phyloP scores from a whole-genome alignment of 192 early-diverging fungal species.

The Gigaspora rosea region DNA sequence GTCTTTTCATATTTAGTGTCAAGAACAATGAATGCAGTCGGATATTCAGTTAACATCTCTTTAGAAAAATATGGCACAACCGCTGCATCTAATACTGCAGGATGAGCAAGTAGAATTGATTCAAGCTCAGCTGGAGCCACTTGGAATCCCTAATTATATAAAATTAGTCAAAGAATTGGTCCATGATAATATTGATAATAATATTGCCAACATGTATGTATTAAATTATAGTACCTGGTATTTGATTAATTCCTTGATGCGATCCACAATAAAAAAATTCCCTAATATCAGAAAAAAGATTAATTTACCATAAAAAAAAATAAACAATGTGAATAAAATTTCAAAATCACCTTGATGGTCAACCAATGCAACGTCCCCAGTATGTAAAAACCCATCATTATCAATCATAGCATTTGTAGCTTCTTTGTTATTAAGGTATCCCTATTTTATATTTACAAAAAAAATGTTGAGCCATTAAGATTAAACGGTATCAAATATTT shows the following conservation, averaged over 20 bases:
- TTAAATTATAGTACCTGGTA: conserved; percentile 71
- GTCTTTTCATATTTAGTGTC: conserved; percentile 42
- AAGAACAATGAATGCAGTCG: conserved; percentile 75
- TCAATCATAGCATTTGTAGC: conserved; percentile 75
- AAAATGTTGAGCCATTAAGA: too few relatives aligned
- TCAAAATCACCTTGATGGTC: conserved; percentile 59
- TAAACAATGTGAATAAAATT: background rate
- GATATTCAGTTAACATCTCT: conserved; percentile 72
- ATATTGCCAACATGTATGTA: background rate
- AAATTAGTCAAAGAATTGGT: background rate
- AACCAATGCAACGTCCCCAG: conserved; percentile 76
- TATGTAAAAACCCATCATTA: conserved; percentile 77
- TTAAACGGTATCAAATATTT: too few relatives aligned
- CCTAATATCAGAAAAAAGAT: background rate
- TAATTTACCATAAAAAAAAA: background rate
- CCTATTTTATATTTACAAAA: conserved; percentile 22
- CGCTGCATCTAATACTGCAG: conserved; percentile 67
- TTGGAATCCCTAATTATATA: conserved; percentile 49
- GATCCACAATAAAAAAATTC: conserved; percentile 68
- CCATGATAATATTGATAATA: background rate
- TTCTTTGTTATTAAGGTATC: conserved; percentile 78
- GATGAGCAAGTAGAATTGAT: conserved; percentile 67
- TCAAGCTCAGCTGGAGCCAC: conserved; percentile 93
- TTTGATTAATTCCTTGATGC: conserved; percentile 94
- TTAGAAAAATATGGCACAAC: conserved; percentile 68